Percentiles rank a stretch among this genome's conserved stretches.
These are phyloP conservation scores for Beauveria asiatica DNA, from an alignment of 2,329 filamentous ascomycete genomes.

Conservation along the genomic window DNA sequence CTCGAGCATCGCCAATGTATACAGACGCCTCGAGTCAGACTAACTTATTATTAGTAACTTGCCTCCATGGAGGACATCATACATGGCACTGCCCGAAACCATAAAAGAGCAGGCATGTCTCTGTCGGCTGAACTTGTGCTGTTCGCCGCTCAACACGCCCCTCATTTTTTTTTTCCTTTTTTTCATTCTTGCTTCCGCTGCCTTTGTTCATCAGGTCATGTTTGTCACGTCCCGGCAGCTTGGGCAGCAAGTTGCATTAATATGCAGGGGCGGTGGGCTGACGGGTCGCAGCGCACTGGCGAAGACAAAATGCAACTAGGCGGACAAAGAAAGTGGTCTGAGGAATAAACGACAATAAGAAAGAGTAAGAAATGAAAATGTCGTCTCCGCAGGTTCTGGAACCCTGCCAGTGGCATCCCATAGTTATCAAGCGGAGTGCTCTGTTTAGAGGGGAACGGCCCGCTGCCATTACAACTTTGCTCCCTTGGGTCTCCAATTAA, in stretches of 20 bases:
- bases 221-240: conserved; percentile 2
- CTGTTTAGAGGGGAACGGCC: background rate
- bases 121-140: background rate
- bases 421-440: background rate
- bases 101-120: background rate
- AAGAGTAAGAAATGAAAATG: too few relatives aligned
- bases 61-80: background rate
- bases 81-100: background rate
- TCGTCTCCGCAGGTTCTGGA: background rate
- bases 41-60: too few relatives aligned
- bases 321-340: background rate
- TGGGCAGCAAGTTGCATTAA: conserved; percentile 3
- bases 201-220: background rate
- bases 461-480: background rate
- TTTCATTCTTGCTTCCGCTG: too few relatives aligned
- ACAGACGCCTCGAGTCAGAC: background rate
- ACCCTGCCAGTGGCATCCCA: background rate
- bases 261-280: background rate
- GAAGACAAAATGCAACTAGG: background rate
- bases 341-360: background rate
- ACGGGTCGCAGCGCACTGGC: background rate
- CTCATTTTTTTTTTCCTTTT: background rate
- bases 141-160: background rate
- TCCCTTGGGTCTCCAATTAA: background rate
- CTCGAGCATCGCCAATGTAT: background rate